Base-by-base conservation (phyloP, 768 basidiomycete species). In the Psilocybe tampanensis region DNA sequence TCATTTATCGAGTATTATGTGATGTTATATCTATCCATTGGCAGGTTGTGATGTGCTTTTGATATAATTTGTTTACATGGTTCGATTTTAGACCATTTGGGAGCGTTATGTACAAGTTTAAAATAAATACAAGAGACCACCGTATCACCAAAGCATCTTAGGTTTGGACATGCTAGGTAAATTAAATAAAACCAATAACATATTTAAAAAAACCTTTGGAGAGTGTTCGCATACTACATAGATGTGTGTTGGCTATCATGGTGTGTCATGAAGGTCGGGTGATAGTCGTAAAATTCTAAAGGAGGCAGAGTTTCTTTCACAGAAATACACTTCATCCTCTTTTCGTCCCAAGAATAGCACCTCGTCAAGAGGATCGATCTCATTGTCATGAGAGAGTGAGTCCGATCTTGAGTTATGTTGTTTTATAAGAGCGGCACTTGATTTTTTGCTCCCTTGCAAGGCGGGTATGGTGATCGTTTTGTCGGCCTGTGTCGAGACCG, bases 301-400 rank as follows among this genome's bases (percentile, higher is more conserved):
- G 26, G 85, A 84, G 32, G 80, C 83, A 43, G 80, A 72, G 64
- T 85, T 88, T 64, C 88, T 81, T 75, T 94, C 92, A 66, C 92
- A 94, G 53, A 94, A 74, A 66, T 92, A 94, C 52, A 93, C 82
- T 48, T 86, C 85, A 64, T 94, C 83, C 41, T 84, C 83, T 60
- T 83, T 85, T 59, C 92, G 80, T 52, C 92, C 92, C 17, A 94
- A 79, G 71, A 87, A 92, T 45, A 94, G 70, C n/a, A 94, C 83
- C 66, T 93, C 92, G 55, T 89, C 86, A 23, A 78, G 74, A 55
- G 75, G 68, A 55, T 86, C 86, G 15, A 69, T 55, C 54, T 88
- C 87, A 8, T 73, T 65, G 41, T 89, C 86, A 21, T 75, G 74
- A n/a, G 72, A 54, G 15, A 77, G 67, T 57, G 80, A 80, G 58